A percentile compares a stretch with the other conserved stretches of the same genome.
Evolutionary conservation across 2,329 filamentous ascomycete species (phyloP).

Genomic region (Trichoderma pleuroti): DNA sequence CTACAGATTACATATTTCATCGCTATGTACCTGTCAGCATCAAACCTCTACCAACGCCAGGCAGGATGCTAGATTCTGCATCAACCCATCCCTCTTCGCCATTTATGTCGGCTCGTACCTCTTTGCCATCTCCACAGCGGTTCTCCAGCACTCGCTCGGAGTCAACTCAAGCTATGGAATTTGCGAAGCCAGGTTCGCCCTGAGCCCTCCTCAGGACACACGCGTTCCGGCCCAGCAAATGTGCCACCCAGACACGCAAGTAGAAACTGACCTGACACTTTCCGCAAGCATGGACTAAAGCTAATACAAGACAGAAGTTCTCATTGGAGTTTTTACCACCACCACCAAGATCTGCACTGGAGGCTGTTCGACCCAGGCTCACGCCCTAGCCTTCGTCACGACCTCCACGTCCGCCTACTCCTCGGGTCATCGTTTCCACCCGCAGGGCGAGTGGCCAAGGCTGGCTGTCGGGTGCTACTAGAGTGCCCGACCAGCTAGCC

Average conservation of each 20-base stretch:
- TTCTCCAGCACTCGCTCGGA: background rate
- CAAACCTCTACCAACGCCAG: background rate
- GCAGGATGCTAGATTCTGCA: background rate
- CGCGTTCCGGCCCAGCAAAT: too few species aligned
- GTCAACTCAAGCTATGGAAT: background rate
- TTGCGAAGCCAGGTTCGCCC: background rate
- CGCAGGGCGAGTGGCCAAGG: too few species aligned
- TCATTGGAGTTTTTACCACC: too few species aligned
- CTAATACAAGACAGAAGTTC: too few species aligned
- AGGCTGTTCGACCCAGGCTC: too few species aligned
- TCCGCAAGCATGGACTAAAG: background rate
- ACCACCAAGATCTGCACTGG: too few species aligned
- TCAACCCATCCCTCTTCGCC: background rate
- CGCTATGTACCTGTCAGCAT: background rate
- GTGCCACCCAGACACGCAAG: background rate
- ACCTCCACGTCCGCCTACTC: too few species aligned
- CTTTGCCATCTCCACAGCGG: background rate
- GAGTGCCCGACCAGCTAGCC: constrained; percentile 20
- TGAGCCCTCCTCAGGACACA: too few species aligned
- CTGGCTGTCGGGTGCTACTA: constrained; percentile 21
- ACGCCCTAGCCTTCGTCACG: too few species aligned
- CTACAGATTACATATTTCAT: background rate
- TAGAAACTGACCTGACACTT: constrained; percentile 1
- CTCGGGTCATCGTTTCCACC: too few species aligned
- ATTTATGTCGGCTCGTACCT: background rate